Conservation (phyloP, 441 rosid species). For the Eutrema salsugineum region DNA sequence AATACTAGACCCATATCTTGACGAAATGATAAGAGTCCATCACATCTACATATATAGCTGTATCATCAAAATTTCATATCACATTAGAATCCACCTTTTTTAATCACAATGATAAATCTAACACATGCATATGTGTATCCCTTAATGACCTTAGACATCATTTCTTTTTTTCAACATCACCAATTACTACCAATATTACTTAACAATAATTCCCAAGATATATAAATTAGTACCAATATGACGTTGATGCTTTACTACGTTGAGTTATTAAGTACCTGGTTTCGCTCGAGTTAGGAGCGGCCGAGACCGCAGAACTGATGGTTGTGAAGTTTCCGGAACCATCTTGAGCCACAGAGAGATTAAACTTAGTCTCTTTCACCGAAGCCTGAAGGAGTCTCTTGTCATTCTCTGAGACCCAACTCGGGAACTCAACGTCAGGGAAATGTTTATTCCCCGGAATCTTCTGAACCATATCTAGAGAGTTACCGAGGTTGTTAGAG, state of each 20-base stretch:
- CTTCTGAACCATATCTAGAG: conserved; percentile 42
- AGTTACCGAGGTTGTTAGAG: conserved; percentile 46
- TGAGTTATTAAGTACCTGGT: conserved; percentile 35
- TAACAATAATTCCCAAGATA: neutral
- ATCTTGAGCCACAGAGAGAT: conserved; percentile 52
- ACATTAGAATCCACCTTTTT: neutral
- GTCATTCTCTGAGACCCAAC: conserved; percentile 40
- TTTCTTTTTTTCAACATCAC: neutral
- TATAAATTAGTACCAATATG: neutral
- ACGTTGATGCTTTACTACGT: neutral
- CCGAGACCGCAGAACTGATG: conserved; percentile 48
- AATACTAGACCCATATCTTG: neutral
- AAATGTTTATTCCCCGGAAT: conserved; percentile 25
- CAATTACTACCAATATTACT: neutral
- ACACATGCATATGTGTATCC: neutral
- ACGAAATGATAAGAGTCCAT: neutral
- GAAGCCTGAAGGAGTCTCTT: conserved; percentile 36
- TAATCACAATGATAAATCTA: neutral
- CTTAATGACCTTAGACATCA: neutral
- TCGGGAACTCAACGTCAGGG: conserved; percentile 38
- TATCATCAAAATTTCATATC: neutral
- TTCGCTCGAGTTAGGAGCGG: conserved; percentile 49
- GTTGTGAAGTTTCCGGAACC: conserved; percentile 49
- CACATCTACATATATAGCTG: neutral
- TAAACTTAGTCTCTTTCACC: conserved; percentile 24